Evolutionary conservation across 768 basidiomycete species (phyloP).

Genomic region (Amanita polypyramis): DNA sequence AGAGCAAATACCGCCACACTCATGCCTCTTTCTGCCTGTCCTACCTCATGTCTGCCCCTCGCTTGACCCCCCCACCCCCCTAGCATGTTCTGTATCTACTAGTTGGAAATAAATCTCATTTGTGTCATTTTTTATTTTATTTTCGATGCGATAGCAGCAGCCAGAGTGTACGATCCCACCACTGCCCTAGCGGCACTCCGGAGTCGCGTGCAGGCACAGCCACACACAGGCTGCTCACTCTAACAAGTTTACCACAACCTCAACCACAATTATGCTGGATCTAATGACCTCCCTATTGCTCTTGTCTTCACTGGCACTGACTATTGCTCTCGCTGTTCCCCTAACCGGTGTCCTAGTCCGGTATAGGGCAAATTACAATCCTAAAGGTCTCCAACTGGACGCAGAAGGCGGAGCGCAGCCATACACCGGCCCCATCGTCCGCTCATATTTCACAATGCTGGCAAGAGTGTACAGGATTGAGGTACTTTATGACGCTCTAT

Average conservation of each 20-base stretch:
- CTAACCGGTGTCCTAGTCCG: conserved; percentile 63
- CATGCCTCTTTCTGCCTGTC: background rate
- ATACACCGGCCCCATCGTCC: conserved; percentile 69
- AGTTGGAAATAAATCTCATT: too few species aligned
- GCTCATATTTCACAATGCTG: conserved; percentile 68
- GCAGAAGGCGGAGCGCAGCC: conserved; percentile 66
- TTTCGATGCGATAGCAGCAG: background rate
- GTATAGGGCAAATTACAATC: conserved; percentile 79
- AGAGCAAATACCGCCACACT: background rate
- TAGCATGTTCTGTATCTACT: too few species aligned
- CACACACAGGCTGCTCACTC: too few species aligned
- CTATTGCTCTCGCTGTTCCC: conserved; percentile 48
- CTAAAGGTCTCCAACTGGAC: conserved; percentile 74
- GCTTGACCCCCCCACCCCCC: too few species aligned
- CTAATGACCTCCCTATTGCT: conserved; percentile 29
- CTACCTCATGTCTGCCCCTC: background rate
- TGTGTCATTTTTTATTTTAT: too few species aligned
- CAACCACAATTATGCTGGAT: conserved; percentile 21
- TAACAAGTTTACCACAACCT: too few species aligned
- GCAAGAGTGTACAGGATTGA: conserved; percentile 61
- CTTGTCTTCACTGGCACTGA: conserved; percentile 35
- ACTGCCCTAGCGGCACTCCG: too few species aligned
- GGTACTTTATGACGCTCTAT: conserved; percentile 25
- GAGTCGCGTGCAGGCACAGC: too few species aligned
- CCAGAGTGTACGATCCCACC: too few species aligned